Percentiles rank a stretch among this genome's conserved stretches.
Conservation (phyloP, 371 early-diverging fungal genomes). For the Lichtheimia corymbifera region DNA sequence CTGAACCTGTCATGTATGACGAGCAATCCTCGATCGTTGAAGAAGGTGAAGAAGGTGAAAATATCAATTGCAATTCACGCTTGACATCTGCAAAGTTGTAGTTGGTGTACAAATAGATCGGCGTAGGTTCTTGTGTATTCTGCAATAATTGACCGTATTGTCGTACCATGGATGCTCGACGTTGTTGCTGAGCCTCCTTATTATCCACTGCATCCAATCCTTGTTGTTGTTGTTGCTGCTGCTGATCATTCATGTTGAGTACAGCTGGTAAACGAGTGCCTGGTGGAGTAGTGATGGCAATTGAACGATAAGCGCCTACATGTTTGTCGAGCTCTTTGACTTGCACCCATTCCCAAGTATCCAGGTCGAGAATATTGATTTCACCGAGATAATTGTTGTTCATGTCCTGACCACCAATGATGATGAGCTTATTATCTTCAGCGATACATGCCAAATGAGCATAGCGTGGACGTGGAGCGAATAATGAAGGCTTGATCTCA, state of each 20-base stretch:
- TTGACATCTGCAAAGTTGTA: slow-evolving; percentile 78
- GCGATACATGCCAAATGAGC: slow-evolving; percentile 70
- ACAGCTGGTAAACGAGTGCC: slow-evolving; percentile 27
- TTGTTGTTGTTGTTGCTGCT: not conserved
- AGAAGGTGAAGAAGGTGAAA: slow-evolving; percentile 34
- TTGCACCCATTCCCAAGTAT: slow-evolving; percentile 62
- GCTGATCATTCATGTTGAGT: slow-evolving; percentile 13
- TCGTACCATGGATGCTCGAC: not conserved
- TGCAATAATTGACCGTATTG: slow-evolving; percentile 11
- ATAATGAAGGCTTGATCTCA: slow-evolving; percentile 46
- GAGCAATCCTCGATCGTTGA: slow-evolving; percentile 59
- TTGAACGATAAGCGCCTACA: slow-evolving; percentile 77
- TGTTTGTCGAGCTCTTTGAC: slow-evolving; percentile 63
- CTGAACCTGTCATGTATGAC: slow-evolving; percentile 54
- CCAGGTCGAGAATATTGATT: slow-evolving; percentile 73
- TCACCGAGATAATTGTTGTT: slow-evolving; percentile 75
- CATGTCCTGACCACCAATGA: slow-evolving; percentile 82
- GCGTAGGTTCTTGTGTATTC: slow-evolving; percentile 19
- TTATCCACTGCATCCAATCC: not conserved
- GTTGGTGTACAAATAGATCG: slow-evolving; percentile 74
- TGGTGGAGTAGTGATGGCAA: slow-evolving; percentile 50
- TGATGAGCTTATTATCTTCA: slow-evolving; percentile 56
- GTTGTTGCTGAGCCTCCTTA: not conserved
- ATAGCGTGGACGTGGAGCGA: slow-evolving; percentile 72
- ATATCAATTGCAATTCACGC: slow-evolving; percentile 71